Base-by-base conservation (phyloP, 1,284 basidiomycete genomes). In the Ganoderma sp. region DNA sequence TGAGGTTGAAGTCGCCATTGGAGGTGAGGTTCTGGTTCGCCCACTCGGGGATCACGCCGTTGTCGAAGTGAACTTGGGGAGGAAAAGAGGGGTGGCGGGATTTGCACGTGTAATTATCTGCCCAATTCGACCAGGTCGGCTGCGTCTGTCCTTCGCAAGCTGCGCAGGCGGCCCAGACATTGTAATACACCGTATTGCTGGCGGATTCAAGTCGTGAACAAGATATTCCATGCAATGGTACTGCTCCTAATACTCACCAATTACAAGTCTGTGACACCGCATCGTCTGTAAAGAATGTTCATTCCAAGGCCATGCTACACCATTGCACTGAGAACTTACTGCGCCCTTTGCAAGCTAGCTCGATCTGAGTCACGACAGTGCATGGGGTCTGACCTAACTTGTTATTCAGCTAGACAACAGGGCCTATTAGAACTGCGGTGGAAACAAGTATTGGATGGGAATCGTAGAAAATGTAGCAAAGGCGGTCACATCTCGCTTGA, bases 161-260 rank as follows among this genome's bases (percentile, higher is more conserved):
- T 0, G 61, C 64, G 48, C 73, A 74, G 2, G 70, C 73, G 32
- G 68, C 69, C 15, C 61, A 34, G 28, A 74, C 34, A 65, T 71
- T 74, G 63, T 69, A 74, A 61, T 60, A 42, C 25, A 74, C 64
- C 2, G 67, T 71, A 37, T 73, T 74, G 57, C 73, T 74, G 50
- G 12, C 22, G 1, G 43, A 37, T n/a, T n/a, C n/a, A n/a, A n/a
- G n/a, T n/a, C n/a, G n/a, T n/a, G n/a, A n/a, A n/a, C 37, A 37
- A 6, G 37, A 37, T 37, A 37, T 37, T 37, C 37, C 6, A 37
- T n/a, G n/a, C n/a, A n/a, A n/a, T n/a, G n/a, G n/a, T n/a, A n/a
- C n/a, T n/a, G n/a, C n/a, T n/a, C n/a, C n/a, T n/a, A n/a, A n/a
- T n/a, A n/a, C 72, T n/a, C 14, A 71, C 72, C 72, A 73, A 54